phyloP scores from a whole-genome alignment of 208 protist genomes.

The Angomonas ambiguus region DNA sequence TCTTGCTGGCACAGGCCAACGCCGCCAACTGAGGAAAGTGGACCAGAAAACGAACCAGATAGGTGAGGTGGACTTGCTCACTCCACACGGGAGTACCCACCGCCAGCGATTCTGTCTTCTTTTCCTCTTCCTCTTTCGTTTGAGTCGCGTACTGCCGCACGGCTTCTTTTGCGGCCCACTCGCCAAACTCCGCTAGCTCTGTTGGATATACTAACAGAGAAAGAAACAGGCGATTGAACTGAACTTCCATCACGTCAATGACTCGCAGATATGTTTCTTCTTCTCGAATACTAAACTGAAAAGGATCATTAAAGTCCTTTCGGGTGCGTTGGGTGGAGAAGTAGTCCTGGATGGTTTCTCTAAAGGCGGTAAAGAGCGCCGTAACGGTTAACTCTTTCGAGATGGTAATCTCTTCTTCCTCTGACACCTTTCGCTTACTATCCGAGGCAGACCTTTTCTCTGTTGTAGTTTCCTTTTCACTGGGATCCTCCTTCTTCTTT shows the following conservation, averaged over 20 bases:
- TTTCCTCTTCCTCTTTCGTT: background rate
- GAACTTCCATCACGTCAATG: conserved; percentile 36
- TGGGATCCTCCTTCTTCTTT: background rate
- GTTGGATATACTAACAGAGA: conserved; percentile 61
- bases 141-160: background rate
- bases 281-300: conserved; percentile 58
- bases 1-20: conserved; percentile 60
- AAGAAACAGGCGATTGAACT: conserved; percentile 53
- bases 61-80: conserved; percentile 42
- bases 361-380: conserved; percentile 51
- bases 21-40: conserved; percentile 80
- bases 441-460: background rate
- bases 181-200: conserved; percentile 60
- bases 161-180: conserved; percentile 32
- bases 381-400: conserved; percentile 26
- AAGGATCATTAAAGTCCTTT: conserved; percentile 58
- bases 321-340: conserved; percentile 37
- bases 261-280: conserved; percentile 58
- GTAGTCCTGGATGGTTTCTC: conserved; percentile 35
- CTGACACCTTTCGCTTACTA: background rate
- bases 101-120: background rate
- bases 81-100: background rate
- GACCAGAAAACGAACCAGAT: conserved; percentile 77
- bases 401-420: background rate
- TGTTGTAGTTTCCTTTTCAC: background rate